Percentiles rank a stretch among this genome's conserved stretches.
phyloP scores from a whole-genome alignment of 805 yeast species.

The Saccharomycopsis schoenii region DNA sequence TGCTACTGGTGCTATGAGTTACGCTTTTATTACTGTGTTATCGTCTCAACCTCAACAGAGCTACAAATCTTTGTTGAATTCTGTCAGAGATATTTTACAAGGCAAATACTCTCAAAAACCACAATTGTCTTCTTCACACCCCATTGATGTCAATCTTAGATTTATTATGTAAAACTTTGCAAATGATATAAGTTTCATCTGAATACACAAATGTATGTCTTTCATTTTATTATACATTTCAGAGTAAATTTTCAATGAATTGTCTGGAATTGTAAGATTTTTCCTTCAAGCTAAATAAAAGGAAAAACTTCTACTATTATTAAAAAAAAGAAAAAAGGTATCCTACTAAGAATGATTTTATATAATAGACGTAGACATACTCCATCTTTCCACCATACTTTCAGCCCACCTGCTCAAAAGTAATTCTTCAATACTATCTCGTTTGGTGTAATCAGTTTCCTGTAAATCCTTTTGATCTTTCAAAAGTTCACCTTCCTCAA shows the following conservation, averaged over 20 bases:
- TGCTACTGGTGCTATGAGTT: conserved; percentile 71
- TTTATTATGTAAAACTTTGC: conserved; percentile 24
- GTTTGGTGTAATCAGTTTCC: background rate
- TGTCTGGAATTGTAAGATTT: no score
- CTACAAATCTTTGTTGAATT: conserved; percentile 50
- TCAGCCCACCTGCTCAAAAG: conserved; percentile 43
- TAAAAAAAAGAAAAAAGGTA: background rate
- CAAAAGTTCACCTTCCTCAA: background rate
- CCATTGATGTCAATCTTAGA: conserved; percentile 42
- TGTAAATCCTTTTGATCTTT: background rate
- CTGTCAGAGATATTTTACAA: conserved; percentile 46
- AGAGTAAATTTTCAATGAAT: no score
- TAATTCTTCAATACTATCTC: conserved; percentile 32
- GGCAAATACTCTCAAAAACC: conserved; percentile 64
- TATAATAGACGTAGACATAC: background rate
- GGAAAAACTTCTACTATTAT: no score
- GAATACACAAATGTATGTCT: background rate
- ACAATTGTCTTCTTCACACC: conserved; percentile 60
- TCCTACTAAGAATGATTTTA: background rate
- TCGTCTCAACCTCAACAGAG: conserved; percentile 44
- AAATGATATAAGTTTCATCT: background rate
- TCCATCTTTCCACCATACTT: conserved; percentile 23
- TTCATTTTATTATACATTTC: background rate
- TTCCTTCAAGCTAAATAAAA: no score
- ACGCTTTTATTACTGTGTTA: conserved; percentile 55